Conservation (phyloP, 192 early-diverging fungal genomes). For the Spinellus fusiger region DNA sequence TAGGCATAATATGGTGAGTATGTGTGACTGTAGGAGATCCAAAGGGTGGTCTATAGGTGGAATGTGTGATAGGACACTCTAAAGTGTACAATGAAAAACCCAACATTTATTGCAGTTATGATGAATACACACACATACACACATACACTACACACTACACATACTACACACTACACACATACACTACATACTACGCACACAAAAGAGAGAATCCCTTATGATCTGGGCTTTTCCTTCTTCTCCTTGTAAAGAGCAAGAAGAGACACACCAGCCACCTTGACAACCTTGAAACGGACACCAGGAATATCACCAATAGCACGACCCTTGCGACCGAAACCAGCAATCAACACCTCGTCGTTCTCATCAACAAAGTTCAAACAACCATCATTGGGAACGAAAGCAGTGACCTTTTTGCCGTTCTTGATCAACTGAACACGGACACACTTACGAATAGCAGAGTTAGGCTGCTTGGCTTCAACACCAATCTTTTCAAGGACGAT, state of each 20-base stretch:
- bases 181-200: too few relatives aligned
- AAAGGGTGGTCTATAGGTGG: too few relatives aligned
- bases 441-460: conserved; percentile 99
- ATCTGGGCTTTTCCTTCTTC: conserved; percentile 99
- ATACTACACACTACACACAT: too few relatives aligned
- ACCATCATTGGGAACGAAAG: conserved; percentile 99
- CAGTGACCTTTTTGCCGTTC: conserved; percentile 99
- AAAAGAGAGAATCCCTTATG: conserved; percentile 45
- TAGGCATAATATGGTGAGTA: too few relatives aligned
- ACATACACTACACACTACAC: too few relatives aligned
- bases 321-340: conserved; percentile 99
- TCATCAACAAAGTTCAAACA: conserved; percentile 99
- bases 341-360: conserved; percentile 99
- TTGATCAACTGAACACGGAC: conserved; percentile 99
- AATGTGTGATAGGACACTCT: too few relatives aligned
- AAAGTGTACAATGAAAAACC: too few relatives aligned
- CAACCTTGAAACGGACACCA: conserved; percentile 99
- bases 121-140: too few relatives aligned
- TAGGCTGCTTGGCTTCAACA: conserved; percentile 99
- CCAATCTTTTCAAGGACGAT: conserved; percentile 99
- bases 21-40: too few relatives aligned
- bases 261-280: conserved; percentile 99
- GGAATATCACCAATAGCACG: conserved; percentile 99
- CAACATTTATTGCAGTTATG: too few relatives aligned
- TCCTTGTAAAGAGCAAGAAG: conserved; percentile 99